Evolutionary conservation across 1,284 basidiomycete genomes (phyloP).

Genomic region (Kwoniella shivajii): DNA sequence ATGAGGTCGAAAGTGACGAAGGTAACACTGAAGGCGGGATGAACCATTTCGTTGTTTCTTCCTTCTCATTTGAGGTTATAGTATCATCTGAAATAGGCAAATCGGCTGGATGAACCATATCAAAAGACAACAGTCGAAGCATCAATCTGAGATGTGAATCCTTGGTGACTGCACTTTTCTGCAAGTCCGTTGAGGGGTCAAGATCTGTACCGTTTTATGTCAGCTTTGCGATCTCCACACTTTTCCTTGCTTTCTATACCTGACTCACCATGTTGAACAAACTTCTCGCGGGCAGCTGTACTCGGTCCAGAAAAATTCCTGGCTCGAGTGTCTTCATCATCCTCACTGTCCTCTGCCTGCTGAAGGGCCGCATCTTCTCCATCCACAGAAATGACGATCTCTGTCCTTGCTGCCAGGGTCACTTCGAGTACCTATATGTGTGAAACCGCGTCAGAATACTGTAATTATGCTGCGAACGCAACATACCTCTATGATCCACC

Average conservation of each 20-base stretch:
- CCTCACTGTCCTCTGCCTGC: constrained; percentile 37
- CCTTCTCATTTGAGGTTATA: too few relatives aligned
- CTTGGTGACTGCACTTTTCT: constrained; percentile 72
- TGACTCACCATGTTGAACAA: constrained; percentile 72
- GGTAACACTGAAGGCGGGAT: constrained; percentile 37
- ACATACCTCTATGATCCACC: constrained; percentile 77
- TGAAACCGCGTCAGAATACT: not conserved
- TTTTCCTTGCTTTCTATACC: not conserved
- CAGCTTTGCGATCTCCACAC: not conserved
- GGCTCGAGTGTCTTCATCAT: constrained; percentile 55
- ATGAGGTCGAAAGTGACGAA: constrained; percentile 27
- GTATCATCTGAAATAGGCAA: constrained; percentile 16
- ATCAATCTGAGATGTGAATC: constrained; percentile 78
- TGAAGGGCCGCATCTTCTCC: constrained; percentile 44
- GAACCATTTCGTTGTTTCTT: constrained; percentile 32
- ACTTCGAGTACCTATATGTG: constrained; percentile 68
- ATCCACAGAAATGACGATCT: constrained; percentile 72
- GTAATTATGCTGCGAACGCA: not conserved
- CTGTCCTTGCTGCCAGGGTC: constrained; percentile 67
- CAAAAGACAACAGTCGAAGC: constrained; percentile 57
- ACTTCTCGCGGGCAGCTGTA: constrained; percentile 68
- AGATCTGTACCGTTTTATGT: not conserved
- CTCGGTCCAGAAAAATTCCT: constrained; percentile 61
- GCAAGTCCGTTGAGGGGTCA: constrained; percentile 60
- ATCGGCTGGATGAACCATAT: constrained; percentile 21